Evolutionary conservation across 345 rosid genomes (phyloP), one percentile per base, ranked within the genome.

Genomic region (Populus deltoides): DNA sequence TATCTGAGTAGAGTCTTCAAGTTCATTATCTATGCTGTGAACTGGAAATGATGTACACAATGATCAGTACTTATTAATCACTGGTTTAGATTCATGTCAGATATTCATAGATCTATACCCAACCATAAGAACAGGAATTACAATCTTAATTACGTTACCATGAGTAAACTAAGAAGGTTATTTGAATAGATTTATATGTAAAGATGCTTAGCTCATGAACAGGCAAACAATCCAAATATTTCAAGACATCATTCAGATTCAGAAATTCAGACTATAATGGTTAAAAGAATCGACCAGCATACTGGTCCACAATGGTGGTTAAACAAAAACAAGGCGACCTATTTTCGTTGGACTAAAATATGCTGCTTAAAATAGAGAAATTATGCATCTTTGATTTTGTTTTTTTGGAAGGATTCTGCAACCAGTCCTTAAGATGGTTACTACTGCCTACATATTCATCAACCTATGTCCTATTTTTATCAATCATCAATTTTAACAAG

Each of bases 21-120:
- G 93, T 85, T 96, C 98, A 86, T 91, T 96, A 85, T 90, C 93
- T 65, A 93, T 90, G 82, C 71, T 90, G 88, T 96, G 99, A 83
- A 93, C 98, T 96, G 90, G 83, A 83, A 78, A 82, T 72, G 12
- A 82, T 29, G 76, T 22, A 62, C 49, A 27, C 22, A 25, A 71
- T 69, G 33, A 81, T 82, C 71, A 83, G 76, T 25, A 16, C 20
- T 20, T 47, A 57, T 67, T 36, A 39, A 38, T 25, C 68, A 36
- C 73, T 43, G 43, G 41, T 73, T 63, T 17, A 49, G 57, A 71
- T 12, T 35, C n/a, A 43, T 2, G 59, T 38, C 29, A 62, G 53
- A 16, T n/a, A 63, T 49, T n/a, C 47, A 29, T 11, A 47, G 22
- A 43, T 47, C 63, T 9, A 59, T n/a, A 57, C 25, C 62, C 62